Evolutionary conservation across 23 red algal genomes (phyloP).

Genomic region (Gracilaria caudata): DNA sequence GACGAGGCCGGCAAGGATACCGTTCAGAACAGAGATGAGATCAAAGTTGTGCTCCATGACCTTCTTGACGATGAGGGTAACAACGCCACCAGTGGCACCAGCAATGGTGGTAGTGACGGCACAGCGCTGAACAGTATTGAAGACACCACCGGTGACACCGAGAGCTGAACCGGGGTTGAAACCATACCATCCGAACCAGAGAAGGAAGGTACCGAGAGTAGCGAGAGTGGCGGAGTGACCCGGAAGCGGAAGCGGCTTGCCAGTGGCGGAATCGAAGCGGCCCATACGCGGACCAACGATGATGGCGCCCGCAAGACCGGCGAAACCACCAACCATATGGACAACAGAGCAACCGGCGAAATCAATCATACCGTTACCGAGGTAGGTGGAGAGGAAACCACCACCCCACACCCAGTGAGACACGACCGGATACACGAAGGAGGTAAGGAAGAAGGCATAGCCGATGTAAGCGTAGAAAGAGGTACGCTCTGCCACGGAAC

Average conservation of each 20-base stretch:
- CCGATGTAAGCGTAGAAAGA: constrained; percentile 92
- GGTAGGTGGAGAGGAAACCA: constrained; percentile 68
- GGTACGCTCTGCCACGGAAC: constrained; percentile 88
- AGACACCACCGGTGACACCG: constrained; percentile 56
- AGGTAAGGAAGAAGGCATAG: constrained; percentile 90
- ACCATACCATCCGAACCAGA: constrained; percentile 99
- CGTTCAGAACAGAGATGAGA: constrained; percentile 81
- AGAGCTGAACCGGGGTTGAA: constrained; percentile 96
- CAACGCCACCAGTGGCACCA: constrained; percentile 77
- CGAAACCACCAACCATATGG: constrained; percentile 90
- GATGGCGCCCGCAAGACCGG: constrained; percentile 74
- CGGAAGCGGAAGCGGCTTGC: constrained; percentile 78
- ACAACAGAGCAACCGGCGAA: constrained; percentile 94
- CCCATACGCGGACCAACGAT: constrained; percentile 95
- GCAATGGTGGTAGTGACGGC: constrained; percentile 86
- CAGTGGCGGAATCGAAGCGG: constrained; percentile 83
- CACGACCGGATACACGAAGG: constrained; percentile 96
- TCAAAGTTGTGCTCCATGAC: constrained; percentile 77
- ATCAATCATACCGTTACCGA: constrained; percentile 80
- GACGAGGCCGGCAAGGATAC: constrained; percentile 84
- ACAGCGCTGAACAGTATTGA: constrained; percentile 29
- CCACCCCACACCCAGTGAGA: constrained; percentile 92
- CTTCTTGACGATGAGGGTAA: constrained; percentile 74
- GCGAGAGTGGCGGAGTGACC: constrained; percentile 86
- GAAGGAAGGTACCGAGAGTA: constrained; percentile 86